phyloP scores from a whole-genome alignment of 495 filamentous ascomycete species.

The Massariosphaeria phaeospora region DNA sequence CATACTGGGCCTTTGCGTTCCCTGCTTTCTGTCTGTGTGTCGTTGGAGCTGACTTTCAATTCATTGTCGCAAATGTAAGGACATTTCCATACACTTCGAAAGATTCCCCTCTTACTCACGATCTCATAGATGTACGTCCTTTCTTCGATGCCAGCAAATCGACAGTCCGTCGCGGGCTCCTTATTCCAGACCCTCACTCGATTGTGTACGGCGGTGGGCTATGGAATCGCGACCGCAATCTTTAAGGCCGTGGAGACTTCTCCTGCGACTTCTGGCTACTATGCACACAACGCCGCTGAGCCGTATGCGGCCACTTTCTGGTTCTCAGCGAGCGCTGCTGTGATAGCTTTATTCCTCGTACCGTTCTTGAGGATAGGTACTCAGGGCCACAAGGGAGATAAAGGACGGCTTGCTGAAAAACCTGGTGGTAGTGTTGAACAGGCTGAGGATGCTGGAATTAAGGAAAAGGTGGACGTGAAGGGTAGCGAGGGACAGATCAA shows the following conservation, averaged over 20 bases:
- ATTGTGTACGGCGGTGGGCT: slow-evolving; percentile 39
- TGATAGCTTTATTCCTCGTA: slow-evolving; percentile 30
- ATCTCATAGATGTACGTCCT: slow-evolving; percentile 41
- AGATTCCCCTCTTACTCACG: slow-evolving; percentile 6
- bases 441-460: neutral
- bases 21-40: slow-evolving; percentile 38
- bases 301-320: slow-evolving; percentile 40
- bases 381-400: slow-evolving; percentile 33
- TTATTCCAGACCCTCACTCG: slow-evolving; percentile 41
- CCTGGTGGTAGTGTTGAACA: too few relatives aligned
- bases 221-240: slow-evolving; percentile 39
- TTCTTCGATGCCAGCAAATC: slow-evolving; percentile 37
- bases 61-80: slow-evolving; percentile 58
- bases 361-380: slow-evolving; percentile 39
- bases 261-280: slow-evolving; percentile 32
- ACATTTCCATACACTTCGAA: neutral
- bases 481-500: neutral
- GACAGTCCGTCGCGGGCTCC: slow-evolving; percentile 41
- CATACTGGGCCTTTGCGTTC: slow-evolving; percentile 43
- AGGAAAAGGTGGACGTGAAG: neutral
- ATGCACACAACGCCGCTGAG: slow-evolving; percentile 32
- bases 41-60: slow-evolving; percentile 46
- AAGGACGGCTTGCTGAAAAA: slow-evolving; percentile 13
- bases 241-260: slow-evolving; percentile 34
- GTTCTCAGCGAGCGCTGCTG: slow-evolving; percentile 24